Evolutionary conservation across 345 rosid species (phyloP).

Genomic region (Murraya paniculata): DNA sequence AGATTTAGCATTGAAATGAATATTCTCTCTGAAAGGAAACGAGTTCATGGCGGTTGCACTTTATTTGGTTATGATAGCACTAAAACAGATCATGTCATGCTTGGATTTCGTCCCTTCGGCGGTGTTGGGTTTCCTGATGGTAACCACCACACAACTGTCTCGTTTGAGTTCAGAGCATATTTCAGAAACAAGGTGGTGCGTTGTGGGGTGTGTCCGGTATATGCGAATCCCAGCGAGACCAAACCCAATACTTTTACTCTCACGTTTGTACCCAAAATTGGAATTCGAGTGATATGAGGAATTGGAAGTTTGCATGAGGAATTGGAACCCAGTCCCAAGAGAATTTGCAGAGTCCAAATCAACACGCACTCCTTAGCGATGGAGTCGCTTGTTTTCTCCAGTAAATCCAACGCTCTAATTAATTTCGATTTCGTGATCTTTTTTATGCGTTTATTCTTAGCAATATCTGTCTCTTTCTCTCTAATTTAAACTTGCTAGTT

Average conservation of each 20-base stretch:
- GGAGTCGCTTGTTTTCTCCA: too few species aligned
- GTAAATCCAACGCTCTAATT: too few species aligned
- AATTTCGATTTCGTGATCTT: too few species aligned
- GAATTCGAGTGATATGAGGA: neutral
- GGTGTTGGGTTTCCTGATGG: neutral
- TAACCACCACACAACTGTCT: neutral
- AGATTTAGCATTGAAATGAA: too few species aligned
- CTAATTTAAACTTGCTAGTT: too few species aligned
- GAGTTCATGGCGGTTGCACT: too few species aligned
- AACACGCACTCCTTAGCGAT: too few species aligned
- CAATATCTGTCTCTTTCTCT: too few species aligned
- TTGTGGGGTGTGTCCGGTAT: neutral
- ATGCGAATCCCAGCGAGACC: neutral
- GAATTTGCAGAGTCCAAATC: too few species aligned
- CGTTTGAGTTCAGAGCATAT: too few species aligned
- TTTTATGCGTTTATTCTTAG: too few species aligned
- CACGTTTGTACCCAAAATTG: neutral
- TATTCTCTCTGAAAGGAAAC: neutral
- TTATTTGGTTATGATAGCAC: accelerated
- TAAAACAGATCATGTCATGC: neutral
- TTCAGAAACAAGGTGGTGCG: neutral
- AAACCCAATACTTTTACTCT: neutral
- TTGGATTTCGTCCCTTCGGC: neutral
- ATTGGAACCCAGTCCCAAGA: too few species aligned
- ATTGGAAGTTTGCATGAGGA: neutral